Evolutionary conservation across 164 flowering plant genomes (phyloP).

Genomic region (Piper longum): DNA sequence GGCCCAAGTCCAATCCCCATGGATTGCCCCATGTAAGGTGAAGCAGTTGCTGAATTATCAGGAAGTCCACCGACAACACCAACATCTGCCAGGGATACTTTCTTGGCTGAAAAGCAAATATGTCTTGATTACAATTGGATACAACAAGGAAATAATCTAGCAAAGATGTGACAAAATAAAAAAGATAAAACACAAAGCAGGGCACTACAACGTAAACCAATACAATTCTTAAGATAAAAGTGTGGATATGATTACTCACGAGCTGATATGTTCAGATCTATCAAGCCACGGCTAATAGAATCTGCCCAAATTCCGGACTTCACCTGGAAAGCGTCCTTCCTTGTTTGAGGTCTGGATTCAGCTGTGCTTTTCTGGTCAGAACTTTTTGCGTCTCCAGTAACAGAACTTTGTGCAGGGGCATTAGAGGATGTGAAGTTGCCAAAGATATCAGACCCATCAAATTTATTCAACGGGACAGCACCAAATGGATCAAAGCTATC

Average conservation of each 20-base stretch:
- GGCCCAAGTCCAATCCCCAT: slow-evolving; percentile 45
- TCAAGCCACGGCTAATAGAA: slow-evolving; percentile 90
- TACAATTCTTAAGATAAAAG: not conserved
- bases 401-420: slow-evolving; percentile 22
- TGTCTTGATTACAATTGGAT: not conserved
- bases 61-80: slow-evolving; percentile 74
- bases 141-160: not conserved
- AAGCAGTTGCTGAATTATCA: slow-evolving; percentile 37
- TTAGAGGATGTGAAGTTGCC: slow-evolving; percentile 53
- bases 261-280: slow-evolving; percentile 93
- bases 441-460: slow-evolving; percentile 66
- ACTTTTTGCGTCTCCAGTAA: slow-evolving; percentile 13
- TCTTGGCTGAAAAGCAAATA: slow-evolving; percentile 52
- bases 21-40: slow-evolving; percentile 61
- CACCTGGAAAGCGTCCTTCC: slow-evolving; percentile 71
- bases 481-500: slow-evolving; percentile 70
- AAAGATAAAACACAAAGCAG: not conserved
- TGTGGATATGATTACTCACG: slow-evolving; percentile 42
- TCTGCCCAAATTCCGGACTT: slow-evolving; percentile 99
- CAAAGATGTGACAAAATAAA: not conserved
- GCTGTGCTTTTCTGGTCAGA: slow-evolving; percentile 16
- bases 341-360: slow-evolving; percentile 28
- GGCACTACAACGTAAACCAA: no score
- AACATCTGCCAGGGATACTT: slow-evolving; percentile 64
- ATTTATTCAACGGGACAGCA: slow-evolving; percentile 59